Evolutionary conservation across 768 basidiomycete genomes (phyloP), one percentile per base, ranked within the genome.

Genomic region (Russula earlei): DNA sequence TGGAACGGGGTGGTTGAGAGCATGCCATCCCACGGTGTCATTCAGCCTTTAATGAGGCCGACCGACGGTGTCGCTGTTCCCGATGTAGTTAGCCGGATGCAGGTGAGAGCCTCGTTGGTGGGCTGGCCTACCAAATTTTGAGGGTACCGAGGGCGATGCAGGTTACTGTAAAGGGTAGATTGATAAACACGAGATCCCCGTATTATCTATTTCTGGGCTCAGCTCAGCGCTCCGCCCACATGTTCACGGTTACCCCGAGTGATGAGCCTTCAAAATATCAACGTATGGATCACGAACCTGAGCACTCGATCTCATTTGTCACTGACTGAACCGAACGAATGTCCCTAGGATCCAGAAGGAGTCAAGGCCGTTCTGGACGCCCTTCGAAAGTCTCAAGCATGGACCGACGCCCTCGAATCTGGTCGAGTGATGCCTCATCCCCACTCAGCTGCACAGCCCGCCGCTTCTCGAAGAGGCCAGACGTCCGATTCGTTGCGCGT

Each of bases 351-450:
- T n/a, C 61, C 59, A 8, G 51, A 60, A 7, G 59, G 55, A 2
- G n/a, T 92, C 46, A 77, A 80, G 62, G 82, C 85, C 25, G 75
- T 91, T 24, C 76, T 92, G 17, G 84, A 89, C 51, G 79, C 80
- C 59, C 72, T 91, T 12, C 74, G 79, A 49, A 69, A 75, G 3
- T 90, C 88, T 4, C 75, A 80, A 62, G 84, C 81, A 22, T 90
- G 85, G 86, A 78, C 83, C 63, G 74, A 82, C 47, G 65, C 73
- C 1, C 60, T 72, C 15, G 66, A 47, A 47, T 47, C 65, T 40
- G 46, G 29, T 37, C 54, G 37, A 31, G 49, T 37, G 50, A 37
- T 34, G 22, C n/a, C n/a, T n/a, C n/a, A n/a, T n/a, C n/a, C n/a
- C n/a, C 38, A 51, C 17, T 24, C 55, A 45, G 49, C 22, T 43